Percentiles rank a stretch among this genome's conserved stretches.
Conservation (phyloP, 1,139 yeast genomes). For the Zygotorulaspora mrakii region DNA sequence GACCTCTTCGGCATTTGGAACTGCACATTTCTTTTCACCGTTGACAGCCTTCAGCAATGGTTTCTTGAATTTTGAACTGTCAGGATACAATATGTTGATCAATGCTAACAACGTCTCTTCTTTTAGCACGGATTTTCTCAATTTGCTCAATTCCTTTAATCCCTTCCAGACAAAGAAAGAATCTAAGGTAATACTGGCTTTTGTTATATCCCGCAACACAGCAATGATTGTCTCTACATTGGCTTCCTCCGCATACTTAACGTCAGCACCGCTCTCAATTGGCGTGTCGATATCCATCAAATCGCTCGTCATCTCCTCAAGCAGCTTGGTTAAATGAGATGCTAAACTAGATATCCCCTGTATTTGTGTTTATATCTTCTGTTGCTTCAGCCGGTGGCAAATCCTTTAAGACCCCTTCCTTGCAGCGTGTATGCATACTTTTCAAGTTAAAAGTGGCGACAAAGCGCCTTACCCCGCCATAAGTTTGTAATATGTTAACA, state of each 20-base stretch:
- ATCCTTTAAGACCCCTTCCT: not conserved
- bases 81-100: conserved; percentile 50
- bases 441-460: too few relatives aligned
- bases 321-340: not conserved
- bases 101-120: conserved; percentile 52
- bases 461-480: not conserved
- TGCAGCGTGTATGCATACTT: too few relatives aligned
- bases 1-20: conserved; percentile 32
- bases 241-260: conserved; percentile 26
- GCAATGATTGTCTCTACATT: conserved; percentile 34
- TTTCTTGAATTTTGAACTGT: conserved; percentile 43
- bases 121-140: conserved; percentile 58
- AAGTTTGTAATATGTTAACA: not conserved
- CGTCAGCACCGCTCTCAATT: conserved; percentile 27
- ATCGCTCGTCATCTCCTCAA: conserved; percentile 26
- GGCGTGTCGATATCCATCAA: conserved; percentile 31
- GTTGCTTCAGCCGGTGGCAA: conserved; percentile 3
- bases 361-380: not conserved
- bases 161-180: conserved; percentile 84
- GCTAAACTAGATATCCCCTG: too few relatives aligned
- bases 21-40: conserved; percentile 37
- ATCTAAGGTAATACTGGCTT: conserved; percentile 75
- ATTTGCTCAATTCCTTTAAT: conserved; percentile 72
- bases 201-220: conserved; percentile 39
- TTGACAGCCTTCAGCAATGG: conserved; percentile 44